A percentile compares a stretch with the other conserved stretches of the same genome.
Conservation (phyloP, 2,329 filamentous ascomycete species). For the Escovopsis sp. region DNA sequence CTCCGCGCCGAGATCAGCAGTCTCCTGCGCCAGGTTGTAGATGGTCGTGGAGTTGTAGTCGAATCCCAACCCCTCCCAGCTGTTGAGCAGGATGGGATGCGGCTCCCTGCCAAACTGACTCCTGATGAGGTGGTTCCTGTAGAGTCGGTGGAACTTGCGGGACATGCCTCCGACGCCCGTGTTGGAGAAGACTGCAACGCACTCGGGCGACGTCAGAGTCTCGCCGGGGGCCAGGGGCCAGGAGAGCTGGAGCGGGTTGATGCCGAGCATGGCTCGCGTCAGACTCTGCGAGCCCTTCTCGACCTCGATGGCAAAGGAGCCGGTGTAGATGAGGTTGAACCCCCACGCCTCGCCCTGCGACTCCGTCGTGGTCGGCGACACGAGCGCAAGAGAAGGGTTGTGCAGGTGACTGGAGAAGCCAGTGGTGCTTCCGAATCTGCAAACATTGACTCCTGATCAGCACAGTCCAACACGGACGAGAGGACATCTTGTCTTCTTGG, state of each 20-base stretch:
- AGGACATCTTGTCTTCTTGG: not conserved
- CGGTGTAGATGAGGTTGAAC: constrained; percentile 50
- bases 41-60: constrained; percentile 42
- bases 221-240: constrained; percentile 41
- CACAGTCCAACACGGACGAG: not conserved
- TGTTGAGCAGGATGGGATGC: constrained; percentile 45
- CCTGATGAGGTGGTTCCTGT: constrained; percentile 44
- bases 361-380: constrained; percentile 43
- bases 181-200: constrained; percentile 45
- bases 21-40: constrained; percentile 37
- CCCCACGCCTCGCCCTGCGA: constrained; percentile 47
- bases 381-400: constrained; percentile 48
- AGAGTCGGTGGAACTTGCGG: constrained; percentile 44
- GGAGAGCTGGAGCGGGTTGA: constrained; percentile 46
- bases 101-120: constrained; percentile 37
- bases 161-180: constrained; percentile 48
- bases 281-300: constrained; percentile 48
- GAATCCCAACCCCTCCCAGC: constrained; percentile 50
- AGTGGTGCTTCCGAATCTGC: constrained; percentile 43
- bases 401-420: constrained; percentile 51
- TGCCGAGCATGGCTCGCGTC: constrained; percentile 43
- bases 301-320: constrained; percentile 46
- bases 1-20: constrained; percentile 43
- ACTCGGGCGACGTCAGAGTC: constrained; percentile 45
- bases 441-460: not conserved